These are phyloP conservation scores for Suhomyces wounanorum DNA, from an alignment of 1,139 yeast species.

Conservation along the genomic window DNA sequence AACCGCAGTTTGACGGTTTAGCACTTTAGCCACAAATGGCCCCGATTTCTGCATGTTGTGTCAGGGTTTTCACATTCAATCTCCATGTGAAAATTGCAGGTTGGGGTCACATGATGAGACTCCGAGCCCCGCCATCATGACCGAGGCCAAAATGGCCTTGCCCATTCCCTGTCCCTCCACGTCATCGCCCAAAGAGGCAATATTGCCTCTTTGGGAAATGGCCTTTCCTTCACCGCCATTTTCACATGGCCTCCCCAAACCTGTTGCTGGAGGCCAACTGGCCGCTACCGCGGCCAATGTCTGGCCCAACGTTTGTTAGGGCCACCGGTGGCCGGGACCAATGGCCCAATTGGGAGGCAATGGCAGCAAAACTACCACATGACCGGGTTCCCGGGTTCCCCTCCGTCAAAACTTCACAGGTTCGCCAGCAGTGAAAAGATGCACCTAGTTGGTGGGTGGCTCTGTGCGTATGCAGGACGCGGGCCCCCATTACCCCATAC, in stretches of 20 bases:
- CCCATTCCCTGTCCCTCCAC: not conserved
- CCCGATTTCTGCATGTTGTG: too few relatives aligned
- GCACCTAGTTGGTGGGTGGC: not conserved
- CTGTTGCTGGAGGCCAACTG: not conserved
- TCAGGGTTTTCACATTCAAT: not conserved
- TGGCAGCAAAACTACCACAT: not conserved
- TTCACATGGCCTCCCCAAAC: not conserved
- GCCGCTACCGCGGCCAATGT: not conserved
- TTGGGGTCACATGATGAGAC: not conserved
- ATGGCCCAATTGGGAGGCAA: not conserved
- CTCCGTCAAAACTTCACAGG: not conserved
- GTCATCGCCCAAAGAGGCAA: not conserved
- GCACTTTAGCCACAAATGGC: too few relatives aligned
- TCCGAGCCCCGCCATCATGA: not conserved
- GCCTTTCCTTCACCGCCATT: not conserved
- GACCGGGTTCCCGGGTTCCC: not conserved
- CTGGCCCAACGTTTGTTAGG: not conserved
- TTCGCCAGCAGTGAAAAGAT: not conserved
- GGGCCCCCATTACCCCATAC: constrained; percentile 15
- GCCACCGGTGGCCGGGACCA: not conserved
- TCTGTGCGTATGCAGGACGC: constrained; percentile 4
- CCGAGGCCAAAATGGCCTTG: constrained; percentile 1
- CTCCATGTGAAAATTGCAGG: not conserved
- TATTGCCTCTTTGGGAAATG: not conserved
- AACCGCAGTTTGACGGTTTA: too few relatives aligned